Base-by-base conservation (phyloP, 2,329 filamentous ascomycete genomes). In the Colletotrichum somersetense region DNA sequence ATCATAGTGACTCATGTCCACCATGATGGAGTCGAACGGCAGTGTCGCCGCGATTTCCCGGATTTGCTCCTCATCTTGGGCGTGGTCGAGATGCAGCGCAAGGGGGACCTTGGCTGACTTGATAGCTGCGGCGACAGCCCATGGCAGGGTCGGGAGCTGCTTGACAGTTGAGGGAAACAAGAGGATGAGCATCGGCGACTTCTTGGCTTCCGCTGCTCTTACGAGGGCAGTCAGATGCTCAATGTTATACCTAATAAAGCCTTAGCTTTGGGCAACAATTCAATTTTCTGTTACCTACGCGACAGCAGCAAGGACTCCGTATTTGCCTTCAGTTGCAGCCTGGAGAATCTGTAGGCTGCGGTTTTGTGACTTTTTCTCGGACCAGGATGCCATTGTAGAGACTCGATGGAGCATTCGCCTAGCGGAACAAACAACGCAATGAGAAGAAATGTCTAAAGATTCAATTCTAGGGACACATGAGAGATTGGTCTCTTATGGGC, bases 1-100 rank as follows among this genome's bases (percentile, higher is more conserved):
- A 75, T 92, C 91, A 77, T 92, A 89, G 78, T 93, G 91, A 70
- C 86, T 89, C 91, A 94, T 94, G 80, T 94, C 92, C 0, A 93
- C 89, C 91, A 94, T 93, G 78, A 94, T 93, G 65, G 85, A 88
- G 78, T 93, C 92, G 74, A 93, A 93, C 0, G 85, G 85, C 48
- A 89, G 82, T 1, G 84, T 82, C 0, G 89, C 89, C 0, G 89
- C 89, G 23, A 69, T 55, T 0, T 81, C 82, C 6, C 85, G 85
- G 73, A 92, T 90, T 55, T 89, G 85, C 67, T 86, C 86, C 40
- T 88, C 87, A 7, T 85, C 86, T 76, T 92, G 90, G 7, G 89
- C 89, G 79, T 92, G 91, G 82, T 93, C 91, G 77, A 93, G 86
- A 80, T 92, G 91, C 14, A 92, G 53, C 3, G 69, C 52, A n/a